Evolutionary conservation across 1,284 basidiomycete genomes (phyloP), one percentile per base, ranked within the genome.

Genomic region (Papiliotrema nemorosa): DNA sequence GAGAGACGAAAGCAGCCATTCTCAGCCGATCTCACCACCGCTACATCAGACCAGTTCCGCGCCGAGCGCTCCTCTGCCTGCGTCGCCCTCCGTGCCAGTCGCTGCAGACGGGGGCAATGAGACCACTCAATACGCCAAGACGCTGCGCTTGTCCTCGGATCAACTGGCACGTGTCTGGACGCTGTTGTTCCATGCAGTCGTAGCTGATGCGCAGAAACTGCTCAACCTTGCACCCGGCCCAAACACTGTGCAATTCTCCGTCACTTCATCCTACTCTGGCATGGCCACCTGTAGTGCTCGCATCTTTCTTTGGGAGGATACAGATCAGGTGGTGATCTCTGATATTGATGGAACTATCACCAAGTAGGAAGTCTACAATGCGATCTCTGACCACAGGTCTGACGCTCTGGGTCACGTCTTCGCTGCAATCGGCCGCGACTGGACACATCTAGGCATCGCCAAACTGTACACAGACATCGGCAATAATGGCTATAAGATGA

Each of bases 341-440:
- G 96, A 99, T 69, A 98, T 99, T 57, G 96, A 99, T 69, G 96
- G 96, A 2, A 99, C 96, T 0, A 99, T 99, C 70, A 99, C 96
- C 31, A 97, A 96, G 90, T 93, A 61, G 38, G 82, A 66, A 25
- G 16, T 26, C 14, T 16, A 9, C 24, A 18, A 9, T 13, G 18
- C 2, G 5, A 22, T n/a, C 26, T n/a, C 54, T 57, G 38, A 53
- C 42, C 33, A 20, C 60, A 94, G 90, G 72, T 97, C 93, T 1
- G 96, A 99, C 75, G 96, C 92, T 1, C 78, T 98, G 2, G 96
- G 96, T 0, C 96, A 98, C 70, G 86, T 99, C 44, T 96, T 96
- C 69, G 94, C 93, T 3, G 93, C 97, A 82, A 96, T 98, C 60
- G 96, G 96, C 4, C 84, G 94, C n/a, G 96, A 99, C 74, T 98